A percentile compares a stretch with the other conserved stretches of the same genome.
These are phyloP conservation scores for Candida koratica DNA, from an alignment of 805 yeast species.

Conservation along the genomic window DNA sequence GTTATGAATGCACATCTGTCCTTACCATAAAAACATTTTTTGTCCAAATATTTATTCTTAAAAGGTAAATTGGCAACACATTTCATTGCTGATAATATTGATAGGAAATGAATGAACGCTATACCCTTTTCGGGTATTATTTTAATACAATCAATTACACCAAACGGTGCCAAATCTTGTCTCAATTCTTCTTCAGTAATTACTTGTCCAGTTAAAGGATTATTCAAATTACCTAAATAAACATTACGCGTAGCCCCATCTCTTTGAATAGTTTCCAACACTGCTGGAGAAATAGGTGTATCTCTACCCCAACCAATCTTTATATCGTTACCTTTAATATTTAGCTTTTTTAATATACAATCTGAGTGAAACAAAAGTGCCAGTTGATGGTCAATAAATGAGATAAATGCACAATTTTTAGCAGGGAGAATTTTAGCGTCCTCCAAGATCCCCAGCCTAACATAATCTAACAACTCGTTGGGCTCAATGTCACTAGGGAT, in stretches of 20 bases:
- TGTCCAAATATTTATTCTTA: slow-evolving; percentile 63
- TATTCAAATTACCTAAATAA: slow-evolving; percentile 75
- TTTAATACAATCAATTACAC: slow-evolving; percentile 81
- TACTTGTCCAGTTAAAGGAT: slow-evolving; percentile 43
- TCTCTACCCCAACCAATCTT: slow-evolving; percentile 93
- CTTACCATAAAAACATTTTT: slow-evolving; percentile 86
- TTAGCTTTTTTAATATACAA: slow-evolving; percentile 78
- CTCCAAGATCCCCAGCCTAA: slow-evolving; percentile 86
- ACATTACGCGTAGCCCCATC: slow-evolving; percentile 94
- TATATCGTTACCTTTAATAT: slow-evolving; percentile 75
- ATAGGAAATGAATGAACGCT: slow-evolving; percentile 87
- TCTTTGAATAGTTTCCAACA: slow-evolving; percentile 68
- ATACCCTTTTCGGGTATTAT: slow-evolving; percentile 75
- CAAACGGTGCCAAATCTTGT: slow-evolving; percentile 66
- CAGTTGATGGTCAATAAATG: slow-evolving; percentile 83
- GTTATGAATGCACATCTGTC: slow-evolving; percentile 94
- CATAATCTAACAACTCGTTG: slow-evolving; percentile 81
- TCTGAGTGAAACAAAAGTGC: slow-evolving; percentile 92
- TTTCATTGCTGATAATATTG: slow-evolving; percentile 80
- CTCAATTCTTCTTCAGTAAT: slow-evolving; percentile 62
- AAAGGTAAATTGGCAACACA: slow-evolving; percentile 74
- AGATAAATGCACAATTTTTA: slow-evolving; percentile 84
- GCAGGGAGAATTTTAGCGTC: slow-evolving; percentile 72
- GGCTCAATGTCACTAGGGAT: slow-evolving; percentile 78
- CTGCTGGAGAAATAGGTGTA: slow-evolving; percentile 67